Evolutionary conservation across 1,139 yeast genomes (phyloP).

Genomic region (Ogataea hybrid): DNA sequence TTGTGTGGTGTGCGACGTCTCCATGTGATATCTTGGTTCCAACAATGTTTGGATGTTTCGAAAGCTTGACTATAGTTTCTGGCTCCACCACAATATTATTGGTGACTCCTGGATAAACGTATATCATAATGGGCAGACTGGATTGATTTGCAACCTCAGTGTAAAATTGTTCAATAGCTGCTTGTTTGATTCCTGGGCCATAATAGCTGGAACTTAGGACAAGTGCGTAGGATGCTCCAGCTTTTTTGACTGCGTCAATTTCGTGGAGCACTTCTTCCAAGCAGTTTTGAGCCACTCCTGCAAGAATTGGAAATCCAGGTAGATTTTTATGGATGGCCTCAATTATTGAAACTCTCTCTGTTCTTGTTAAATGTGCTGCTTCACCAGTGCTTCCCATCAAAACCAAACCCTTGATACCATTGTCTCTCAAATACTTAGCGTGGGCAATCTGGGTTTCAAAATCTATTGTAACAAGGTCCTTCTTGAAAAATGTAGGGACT

Average conservation of each 20-base stretch:
- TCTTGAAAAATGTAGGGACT: slow-evolving; percentile 39
- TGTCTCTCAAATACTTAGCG: slow-evolving; percentile 34
- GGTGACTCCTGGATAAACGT: slow-evolving; percentile 49
- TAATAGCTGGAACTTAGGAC: slow-evolving; percentile 47
- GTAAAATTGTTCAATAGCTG: slow-evolving; percentile 44
- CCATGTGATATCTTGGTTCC: slow-evolving; percentile 50
- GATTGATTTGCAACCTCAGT: slow-evolving; percentile 43
- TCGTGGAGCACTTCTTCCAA: slow-evolving; percentile 41
- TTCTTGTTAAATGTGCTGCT: slow-evolving; percentile 42
- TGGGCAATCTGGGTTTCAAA: slow-evolving; percentile 29
- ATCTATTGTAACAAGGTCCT: slow-evolving; percentile 1
- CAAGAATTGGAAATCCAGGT: slow-evolving; percentile 37
- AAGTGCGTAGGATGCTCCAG: slow-evolving; percentile 46
- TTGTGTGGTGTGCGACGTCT: slow-evolving; percentile 38
- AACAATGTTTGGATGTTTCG: slow-evolving; percentile 42
- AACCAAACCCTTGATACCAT: slow-evolving; percentile 37
- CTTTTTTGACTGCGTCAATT: slow-evolving; percentile 35
- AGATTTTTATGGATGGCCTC: slow-evolving; percentile 36
- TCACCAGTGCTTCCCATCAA: slow-evolving; percentile 45
- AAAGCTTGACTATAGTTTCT: slow-evolving; percentile 34
- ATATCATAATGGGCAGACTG: slow-evolving; percentile 44
- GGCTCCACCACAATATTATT: slow-evolving; percentile 36
- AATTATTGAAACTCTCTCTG: slow-evolving; percentile 39
- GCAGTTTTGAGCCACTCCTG: slow-evolving; percentile 44
- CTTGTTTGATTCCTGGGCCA: slow-evolving; percentile 41